Evolutionary conservation across 2,329 filamentous ascomycete genomes (phyloP), one percentile per base, ranked within the genome.

Genomic region (Colletotrichum gigasporum): DNA sequence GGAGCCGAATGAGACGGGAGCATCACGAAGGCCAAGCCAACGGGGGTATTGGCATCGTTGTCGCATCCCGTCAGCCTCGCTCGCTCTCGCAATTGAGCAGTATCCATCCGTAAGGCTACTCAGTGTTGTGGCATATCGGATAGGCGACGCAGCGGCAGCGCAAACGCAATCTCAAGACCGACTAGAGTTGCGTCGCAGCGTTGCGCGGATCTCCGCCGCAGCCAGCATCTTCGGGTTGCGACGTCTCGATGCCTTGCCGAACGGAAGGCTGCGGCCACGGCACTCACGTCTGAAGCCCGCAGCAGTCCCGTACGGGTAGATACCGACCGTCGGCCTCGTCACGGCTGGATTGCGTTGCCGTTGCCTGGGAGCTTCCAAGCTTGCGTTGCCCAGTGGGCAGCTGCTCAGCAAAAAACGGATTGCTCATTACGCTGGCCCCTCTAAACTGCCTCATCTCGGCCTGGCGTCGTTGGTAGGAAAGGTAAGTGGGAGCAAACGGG

Each of bases 401-500:
- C 9, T 16, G 42, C 26, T 35, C 50, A 32, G 58, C 4, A 41
- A 14, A 58, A 51, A 52, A 47, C 12, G 37, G 47, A 30, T 24
- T 11, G 55, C 22, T 45, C n/a, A 24, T 30, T 12, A 37, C 24
- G n/a, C n/a, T 14, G 26, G 28, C 30, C 59, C 35, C 53, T 63
- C 59, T 45, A 32, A 44, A 32, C 16, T 26, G 34, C 35, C 47
- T 57, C 16, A 20, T 44, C 35, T 34, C n/a, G 60, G 55, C 61
- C 51, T 60, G 61, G 61, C 61, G 41, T n/a, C 9, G 4, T 16
- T n/a, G 32, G 45, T 52, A n/a, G n/a, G n/a, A n/a, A n/a, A n/a
- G 55, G 48, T 42, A 64, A 39, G 55, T 60, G 61, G 61, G 61
- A 64, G 48, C 24, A 39, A 47, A 53, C 55, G 47, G 41, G 41